Conservation (phyloP, 1,284 basidiomycete genomes). For the Volvariella surrecta region DNA sequence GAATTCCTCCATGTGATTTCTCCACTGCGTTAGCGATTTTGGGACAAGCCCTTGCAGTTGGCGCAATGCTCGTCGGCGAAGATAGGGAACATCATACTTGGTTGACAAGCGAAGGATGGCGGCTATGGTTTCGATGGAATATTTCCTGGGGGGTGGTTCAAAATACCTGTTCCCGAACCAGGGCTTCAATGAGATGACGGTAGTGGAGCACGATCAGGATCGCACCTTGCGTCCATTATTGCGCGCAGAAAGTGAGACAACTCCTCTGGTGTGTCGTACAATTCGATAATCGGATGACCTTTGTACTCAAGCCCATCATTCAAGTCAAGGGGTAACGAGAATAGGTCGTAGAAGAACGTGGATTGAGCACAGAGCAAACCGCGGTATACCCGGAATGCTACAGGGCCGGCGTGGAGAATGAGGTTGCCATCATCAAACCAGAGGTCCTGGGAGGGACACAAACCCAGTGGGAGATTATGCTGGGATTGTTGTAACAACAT, state of each 20-base stretch:
- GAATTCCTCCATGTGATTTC: background rate
- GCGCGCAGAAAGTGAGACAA: slow-evolving; percentile 25
- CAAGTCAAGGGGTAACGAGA: slow-evolving; percentile 50
- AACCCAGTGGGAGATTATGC: slow-evolving; percentile 5
- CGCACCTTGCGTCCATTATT: slow-evolving; percentile 29
- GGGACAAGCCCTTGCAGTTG: slow-evolving; percentile 10
- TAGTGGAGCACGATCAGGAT: background rate
- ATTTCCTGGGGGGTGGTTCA: slow-evolving; percentile 4
- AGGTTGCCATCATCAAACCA: slow-evolving; percentile 70
- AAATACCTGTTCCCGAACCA: slow-evolving; percentile 9
- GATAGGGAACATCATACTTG: slow-evolving; percentile 13
- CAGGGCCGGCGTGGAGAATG: slow-evolving; percentile 43
- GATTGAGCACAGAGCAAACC: slow-evolving; percentile 66
- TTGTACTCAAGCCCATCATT: background rate
- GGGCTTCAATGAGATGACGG: background rate
- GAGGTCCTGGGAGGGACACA: slow-evolving; percentile 35
- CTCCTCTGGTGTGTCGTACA: background rate
- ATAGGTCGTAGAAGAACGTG: slow-evolving; percentile 57
- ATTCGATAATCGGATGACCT: background rate
- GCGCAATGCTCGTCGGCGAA: slow-evolving; percentile 9
- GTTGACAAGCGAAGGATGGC: slow-evolving; percentile 12
- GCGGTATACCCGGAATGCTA: slow-evolving; percentile 63
- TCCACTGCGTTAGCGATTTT: slow-evolving; percentile 3
- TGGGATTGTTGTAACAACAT: slow-evolving; percentile 6
- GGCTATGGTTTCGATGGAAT: slow-evolving; percentile 6